A percentile compares a stretch with the other conserved stretches of the same genome.
Evolutionary conservation across 1,139 yeast genomes (phyloP).

Genomic region (Yamadazyma dushanensis): DNA sequence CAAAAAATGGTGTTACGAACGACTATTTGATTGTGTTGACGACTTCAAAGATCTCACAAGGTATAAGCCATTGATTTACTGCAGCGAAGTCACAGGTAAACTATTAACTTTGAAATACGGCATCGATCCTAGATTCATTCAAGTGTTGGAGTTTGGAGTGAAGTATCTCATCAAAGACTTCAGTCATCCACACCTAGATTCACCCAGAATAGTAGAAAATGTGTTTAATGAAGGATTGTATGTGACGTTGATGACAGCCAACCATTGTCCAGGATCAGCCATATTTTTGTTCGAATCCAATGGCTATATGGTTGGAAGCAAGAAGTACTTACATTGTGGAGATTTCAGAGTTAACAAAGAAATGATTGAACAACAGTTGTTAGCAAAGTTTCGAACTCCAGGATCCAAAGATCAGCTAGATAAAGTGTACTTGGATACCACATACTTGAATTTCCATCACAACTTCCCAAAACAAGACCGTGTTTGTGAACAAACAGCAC

Average conservation of each 20-base stretch:
- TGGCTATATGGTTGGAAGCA: conserved; percentile 21
- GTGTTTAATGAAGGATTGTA: conserved; percentile 43
- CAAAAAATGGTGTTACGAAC: conserved; percentile 64
- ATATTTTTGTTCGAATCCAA: conserved; percentile 69
- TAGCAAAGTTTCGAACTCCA: conserved; percentile 30
- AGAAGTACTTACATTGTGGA: conserved; percentile 76
- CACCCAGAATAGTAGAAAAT: conserved; percentile 15
- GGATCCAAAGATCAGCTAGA: conserved; percentile 28
- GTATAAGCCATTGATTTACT: conserved; percentile 51
- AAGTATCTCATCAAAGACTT: conserved; percentile 28
- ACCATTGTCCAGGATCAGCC: conserved; percentile 95
- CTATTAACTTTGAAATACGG: conserved; percentile 56
- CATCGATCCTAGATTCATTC: conserved; percentile 53
- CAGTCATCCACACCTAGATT: conserved; percentile 15
- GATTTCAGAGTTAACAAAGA: conserved; percentile 73
- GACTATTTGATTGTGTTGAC: conserved; percentile 32
- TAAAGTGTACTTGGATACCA: conserved; percentile 79
- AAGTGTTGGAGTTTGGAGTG: conserved; percentile 45
- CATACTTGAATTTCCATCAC: conserved; percentile 75
- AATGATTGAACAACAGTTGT: conserved; percentile 39
- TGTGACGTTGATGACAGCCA: conserved; percentile 75
- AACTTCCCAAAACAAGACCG: conserved; percentile 74
- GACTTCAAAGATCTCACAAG: conserved; percentile 44
- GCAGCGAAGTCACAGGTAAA: conserved; percentile 67
- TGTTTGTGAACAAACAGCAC: conserved; percentile 60